Conservation (phyloP, 1,284 basidiomycete species). For the Puccinia triticina region DNA sequence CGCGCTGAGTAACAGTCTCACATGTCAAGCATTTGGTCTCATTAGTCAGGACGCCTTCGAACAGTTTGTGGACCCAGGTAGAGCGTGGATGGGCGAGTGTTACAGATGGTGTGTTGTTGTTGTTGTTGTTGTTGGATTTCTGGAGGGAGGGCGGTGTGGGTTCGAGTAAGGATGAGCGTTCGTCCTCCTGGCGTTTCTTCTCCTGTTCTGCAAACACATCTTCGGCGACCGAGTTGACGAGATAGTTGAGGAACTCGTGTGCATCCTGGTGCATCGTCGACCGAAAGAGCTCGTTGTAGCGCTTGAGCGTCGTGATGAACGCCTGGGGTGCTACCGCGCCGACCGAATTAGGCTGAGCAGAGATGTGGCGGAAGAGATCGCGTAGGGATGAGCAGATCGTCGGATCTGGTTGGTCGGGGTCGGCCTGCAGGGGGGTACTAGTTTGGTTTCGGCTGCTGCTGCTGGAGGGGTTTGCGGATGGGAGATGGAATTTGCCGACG, state of each 20-base stretch:
- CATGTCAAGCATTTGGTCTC: constrained; percentile 96
- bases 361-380: constrained; percentile 82
- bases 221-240: constrained; percentile 89
- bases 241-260: constrained; percentile 86
- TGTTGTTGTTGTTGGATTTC: constrained; percentile 59
- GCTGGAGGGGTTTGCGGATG: too few relatives aligned
- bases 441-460: neutral
- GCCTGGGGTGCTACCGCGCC: constrained; percentile 83
- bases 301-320: constrained; percentile 85
- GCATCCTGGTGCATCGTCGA: constrained; percentile 71
- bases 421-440: neutral
- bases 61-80: constrained; percentile 86
- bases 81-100: constrained; percentile 62
- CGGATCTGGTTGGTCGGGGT: constrained; percentile 60
- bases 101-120: constrained; percentile 53
- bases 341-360: constrained; percentile 63
- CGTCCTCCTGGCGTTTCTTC: constrained; percentile 6
- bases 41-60: constrained; percentile 89
- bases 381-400: constrained; percentile 86
- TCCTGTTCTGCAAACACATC: constrained; percentile 66
- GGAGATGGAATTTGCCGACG: constrained; percentile 17
- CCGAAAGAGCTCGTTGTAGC: constrained; percentile 82
- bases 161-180: constrained; percentile 38
- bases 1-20: constrained; percentile 92
- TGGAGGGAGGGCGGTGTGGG: constrained; percentile 45